Percentiles rank a stretch among this genome's conserved stretches.
Conservation (phyloP, 495 filamentous ascomycete genomes). For the Neurospora sp. region DNA sequence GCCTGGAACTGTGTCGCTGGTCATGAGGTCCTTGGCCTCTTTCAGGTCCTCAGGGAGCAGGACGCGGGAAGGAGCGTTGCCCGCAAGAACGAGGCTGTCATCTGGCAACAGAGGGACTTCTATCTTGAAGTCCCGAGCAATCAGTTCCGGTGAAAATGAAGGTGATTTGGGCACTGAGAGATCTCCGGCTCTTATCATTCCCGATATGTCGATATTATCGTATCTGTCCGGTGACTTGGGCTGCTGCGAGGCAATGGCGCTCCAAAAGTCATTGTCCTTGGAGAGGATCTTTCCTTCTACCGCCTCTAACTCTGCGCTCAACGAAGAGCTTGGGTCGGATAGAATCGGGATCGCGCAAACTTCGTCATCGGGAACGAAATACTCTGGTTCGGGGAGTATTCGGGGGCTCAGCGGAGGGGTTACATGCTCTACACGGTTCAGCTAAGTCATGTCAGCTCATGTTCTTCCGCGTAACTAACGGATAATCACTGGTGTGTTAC, state of each 20-base stretch:
- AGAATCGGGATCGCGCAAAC: conserved; percentile 41
- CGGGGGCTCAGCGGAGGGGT: conserved; percentile 52
- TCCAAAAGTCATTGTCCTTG: conserved; percentile 15
- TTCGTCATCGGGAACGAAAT: conserved; percentile 38
- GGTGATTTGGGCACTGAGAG: conserved; percentile 1
- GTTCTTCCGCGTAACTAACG: not conserved
- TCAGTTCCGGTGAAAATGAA: not conserved
- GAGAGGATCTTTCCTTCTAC: conserved; percentile 29
- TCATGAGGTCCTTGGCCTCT: conserved; percentile 14
- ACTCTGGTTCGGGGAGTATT: conserved; percentile 20
- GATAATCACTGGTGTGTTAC: conserved; percentile 4
- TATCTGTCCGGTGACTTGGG: conserved; percentile 9
- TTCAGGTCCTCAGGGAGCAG: conserved; percentile 9
- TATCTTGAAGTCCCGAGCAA: conserved; percentile 13
- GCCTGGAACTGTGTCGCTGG: conserved; percentile 7
- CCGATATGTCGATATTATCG: conserved; percentile 13
- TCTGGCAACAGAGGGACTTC: conserved; percentile 17
- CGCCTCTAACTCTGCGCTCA: conserved; percentile 35
- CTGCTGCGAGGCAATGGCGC: not conserved
- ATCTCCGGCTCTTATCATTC: conserved; percentile 15
- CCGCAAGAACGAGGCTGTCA: not conserved
- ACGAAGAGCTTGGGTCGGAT: conserved; percentile 38
- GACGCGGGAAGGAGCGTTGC: conserved; percentile 8
- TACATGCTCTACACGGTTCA: conserved; percentile 24
- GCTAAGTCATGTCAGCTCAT: conserved; percentile 10